A percentile compares a stretch with the other conserved stretches of the same genome.
Conservation (phyloP, 371 early-diverging fungal genomes). For the Parasitella parasitica region DNA sequence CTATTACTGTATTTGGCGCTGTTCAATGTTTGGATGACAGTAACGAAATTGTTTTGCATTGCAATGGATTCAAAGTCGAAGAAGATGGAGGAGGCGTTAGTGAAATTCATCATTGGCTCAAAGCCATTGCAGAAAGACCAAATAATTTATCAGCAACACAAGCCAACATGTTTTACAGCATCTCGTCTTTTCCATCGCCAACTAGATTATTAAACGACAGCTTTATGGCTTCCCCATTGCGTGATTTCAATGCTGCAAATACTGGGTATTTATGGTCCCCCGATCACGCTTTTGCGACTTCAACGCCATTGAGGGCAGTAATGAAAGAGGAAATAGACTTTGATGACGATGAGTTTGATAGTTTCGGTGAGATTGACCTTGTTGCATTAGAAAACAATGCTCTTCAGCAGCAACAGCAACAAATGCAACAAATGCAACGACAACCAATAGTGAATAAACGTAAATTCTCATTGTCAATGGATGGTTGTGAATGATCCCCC, state of each 20-base stretch:
- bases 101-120: conserved; percentile 13
- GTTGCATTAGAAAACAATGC: not conserved
- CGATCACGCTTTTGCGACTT: conserved; percentile 14
- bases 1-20: conserved; percentile 16
- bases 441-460: not conserved
- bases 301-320: conserved; percentile 13
- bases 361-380: not conserved
- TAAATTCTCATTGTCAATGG: not conserved
- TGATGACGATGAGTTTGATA: conserved; percentile 13
- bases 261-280: conserved; percentile 17
- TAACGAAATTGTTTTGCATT: conserved; percentile 1
- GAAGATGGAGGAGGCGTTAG: not conserved
- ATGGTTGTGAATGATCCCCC: not conserved
- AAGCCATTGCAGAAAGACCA: conserved; percentile 9
- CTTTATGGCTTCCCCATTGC: conserved; percentile 11
- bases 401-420: not conserved
- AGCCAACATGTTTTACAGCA: conserved; percentile 13
- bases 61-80: conserved; percentile 14
- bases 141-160: not conserved
- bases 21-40: not conserved
- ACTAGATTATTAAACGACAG: not conserved
- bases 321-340: not conserved
- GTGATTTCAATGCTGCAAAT: not conserved
- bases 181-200: conserved; percentile 19
- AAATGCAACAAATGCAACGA: not conserved